These are phyloP conservation scores for Cladosporium sp. DNA, from an alignment of 2,329 filamentous ascomycete species.

Conservation along the genomic window DNA sequence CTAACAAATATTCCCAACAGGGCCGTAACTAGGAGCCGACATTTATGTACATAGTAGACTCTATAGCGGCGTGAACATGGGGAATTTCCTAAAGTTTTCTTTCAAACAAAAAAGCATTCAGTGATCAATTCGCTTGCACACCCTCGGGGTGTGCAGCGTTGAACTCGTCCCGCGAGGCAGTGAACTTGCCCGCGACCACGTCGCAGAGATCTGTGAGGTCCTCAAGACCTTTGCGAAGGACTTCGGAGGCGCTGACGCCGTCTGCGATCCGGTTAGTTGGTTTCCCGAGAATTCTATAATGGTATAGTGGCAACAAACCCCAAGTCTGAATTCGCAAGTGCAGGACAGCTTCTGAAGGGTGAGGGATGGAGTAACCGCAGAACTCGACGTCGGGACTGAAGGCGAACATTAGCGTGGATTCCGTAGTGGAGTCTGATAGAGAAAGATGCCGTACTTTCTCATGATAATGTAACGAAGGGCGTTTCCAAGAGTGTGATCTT, in stretches of 20 bases:
- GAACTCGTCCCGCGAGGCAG: conserved; percentile 60
- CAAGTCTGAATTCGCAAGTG: conserved; percentile 97
- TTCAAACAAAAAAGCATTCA: conserved; percentile 1
- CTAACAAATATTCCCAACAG: conserved; percentile 15
- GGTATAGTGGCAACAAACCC: conserved; percentile 52
- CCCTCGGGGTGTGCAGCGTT: conserved; percentile 32
- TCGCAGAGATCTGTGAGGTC: conserved; percentile 91
- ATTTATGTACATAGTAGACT: conserved; percentile 13
- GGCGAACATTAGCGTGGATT: not conserved
- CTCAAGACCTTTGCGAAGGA: conserved; percentile 81
- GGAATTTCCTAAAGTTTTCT: conserved; percentile 5
- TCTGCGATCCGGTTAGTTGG: conserved; percentile 47
- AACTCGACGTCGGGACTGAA: conserved; percentile 89
- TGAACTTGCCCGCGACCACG: conserved; percentile 88
- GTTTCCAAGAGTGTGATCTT: conserved; percentile 95
- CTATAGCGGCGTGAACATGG: conserved; percentile 9
- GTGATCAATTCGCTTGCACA: conserved; percentile 4
- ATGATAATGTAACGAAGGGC: conserved; percentile 92
- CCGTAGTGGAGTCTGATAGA: not conserved
- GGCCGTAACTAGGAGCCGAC: conserved; percentile 22
- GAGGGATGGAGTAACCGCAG: conserved; percentile 95
- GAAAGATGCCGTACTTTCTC: conserved; percentile 71
- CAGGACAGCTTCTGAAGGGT: conserved; percentile 95
- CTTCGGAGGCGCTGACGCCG: conserved; percentile 73
- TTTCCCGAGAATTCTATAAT: not conserved